These are phyloP conservation scores for Euphrasia confusa DNA, from an alignment of 257 asterid species.

Conservation along the genomic window DNA sequence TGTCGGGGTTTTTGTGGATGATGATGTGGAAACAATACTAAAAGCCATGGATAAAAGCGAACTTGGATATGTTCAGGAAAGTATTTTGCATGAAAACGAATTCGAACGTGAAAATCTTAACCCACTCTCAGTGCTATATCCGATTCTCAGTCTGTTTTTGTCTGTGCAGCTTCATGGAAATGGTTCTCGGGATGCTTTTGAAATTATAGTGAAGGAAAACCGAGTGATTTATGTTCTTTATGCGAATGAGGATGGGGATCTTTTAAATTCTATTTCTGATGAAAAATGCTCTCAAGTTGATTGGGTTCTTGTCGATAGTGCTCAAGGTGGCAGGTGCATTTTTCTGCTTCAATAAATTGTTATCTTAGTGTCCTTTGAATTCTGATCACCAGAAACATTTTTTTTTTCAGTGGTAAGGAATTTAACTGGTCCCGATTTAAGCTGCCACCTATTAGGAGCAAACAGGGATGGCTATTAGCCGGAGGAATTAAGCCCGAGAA, in stretches of 20 bases:
- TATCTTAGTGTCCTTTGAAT: background rate
- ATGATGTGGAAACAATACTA: constrained; percentile 67
- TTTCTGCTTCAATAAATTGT: background rate
- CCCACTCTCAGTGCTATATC: background rate
- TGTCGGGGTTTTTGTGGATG: constrained; percentile 94
- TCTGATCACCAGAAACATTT: background rate
- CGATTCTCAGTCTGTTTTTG: too few relatives aligned
- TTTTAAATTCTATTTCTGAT: constrained; percentile 62
- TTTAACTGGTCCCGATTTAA: constrained; percentile 75
- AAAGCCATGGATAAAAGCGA: constrained; percentile 61
- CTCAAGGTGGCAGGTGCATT: constrained; percentile 83
- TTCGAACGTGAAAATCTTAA: too few relatives aligned
- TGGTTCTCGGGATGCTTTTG: constrained; percentile 75
- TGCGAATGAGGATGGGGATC: constrained; percentile 64
- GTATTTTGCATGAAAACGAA: constrained; percentile 10
- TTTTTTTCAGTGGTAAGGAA: constrained; percentile 70
- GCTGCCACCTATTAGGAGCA: constrained; percentile 63
- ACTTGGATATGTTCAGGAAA: constrained; percentile 89
- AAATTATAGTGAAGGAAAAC: constrained; percentile 42
- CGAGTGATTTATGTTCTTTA: constrained; percentile 75
- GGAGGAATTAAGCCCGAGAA: constrained; percentile 84
- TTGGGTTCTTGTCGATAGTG: constrained; percentile 93
- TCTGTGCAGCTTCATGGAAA: constrained; percentile 81
- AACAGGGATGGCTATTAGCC: constrained; percentile 82
- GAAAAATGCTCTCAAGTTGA: constrained; percentile 73